Base-by-base conservation (phyloP, 2,329 filamentous ascomycete genomes). In the Neopestalotiopsis clavispora region DNA sequence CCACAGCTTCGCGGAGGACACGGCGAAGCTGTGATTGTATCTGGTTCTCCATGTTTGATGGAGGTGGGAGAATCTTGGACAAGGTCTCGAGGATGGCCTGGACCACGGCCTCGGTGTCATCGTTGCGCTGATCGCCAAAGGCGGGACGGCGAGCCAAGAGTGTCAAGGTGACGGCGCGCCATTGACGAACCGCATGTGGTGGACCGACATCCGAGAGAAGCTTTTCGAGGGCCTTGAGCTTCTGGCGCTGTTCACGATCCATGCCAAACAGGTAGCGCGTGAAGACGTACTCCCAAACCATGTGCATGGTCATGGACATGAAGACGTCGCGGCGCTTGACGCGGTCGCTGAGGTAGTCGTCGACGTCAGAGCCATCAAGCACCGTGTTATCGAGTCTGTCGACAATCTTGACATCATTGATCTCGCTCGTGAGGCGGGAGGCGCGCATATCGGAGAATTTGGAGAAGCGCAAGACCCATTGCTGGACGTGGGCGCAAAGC, bases 281-380 rank as follows among this genome's bases (percentile, higher is more conserved):
- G 79, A 99, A 99, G 78, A 99, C 91, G 77, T 97, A 98, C 81
- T 99, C 96, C 95, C 95, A 99, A 65, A 99, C 91, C 94, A 99
- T 98, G 71, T 93, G 96, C 95, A 98, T 98, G 68, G 95, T 94
- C 80, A 99, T 94, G 49, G 94, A 96, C 94, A 98, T 98, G 86
- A 99, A 98, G 69, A 98, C 91, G 79, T 98, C 95, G 70, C 95
- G 91, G 70, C 96, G 91, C 76, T 89, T 91, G 67, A 98, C 92
- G 52, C 97, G 93, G 79, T 99, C 95, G 73, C 89, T 88, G 63
- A 99, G 90, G 77, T 97, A 96, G 69, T 86, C 84, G 80, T 98
- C 94, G 71, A 97, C 94, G 78, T 98, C 95, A 60, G 94, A 94
- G 71, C 95, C 96, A 81, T 99, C 97, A 32, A 99, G 87, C 67